Evolutionary conservation across 2,329 filamentous ascomycete genomes (phyloP).

Genomic region (Fusarium heterosporum): DNA sequence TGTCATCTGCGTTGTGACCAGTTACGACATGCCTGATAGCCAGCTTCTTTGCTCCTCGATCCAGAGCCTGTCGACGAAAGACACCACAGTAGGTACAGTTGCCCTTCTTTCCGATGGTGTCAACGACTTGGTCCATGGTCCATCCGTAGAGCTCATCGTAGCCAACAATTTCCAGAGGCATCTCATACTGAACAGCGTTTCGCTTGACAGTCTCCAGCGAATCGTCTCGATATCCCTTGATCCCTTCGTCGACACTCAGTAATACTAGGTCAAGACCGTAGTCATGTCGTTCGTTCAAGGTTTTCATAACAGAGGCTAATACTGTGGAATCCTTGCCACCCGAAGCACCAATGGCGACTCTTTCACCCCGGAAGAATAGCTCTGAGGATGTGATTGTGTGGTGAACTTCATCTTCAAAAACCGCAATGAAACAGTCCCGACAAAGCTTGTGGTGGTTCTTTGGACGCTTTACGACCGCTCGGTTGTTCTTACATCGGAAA

Average conservation of each 20-base stretch:
- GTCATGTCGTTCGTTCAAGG: constrained; percentile 87
- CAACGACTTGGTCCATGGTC: constrained; percentile 99
- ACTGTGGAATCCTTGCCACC: constrained; percentile 98
- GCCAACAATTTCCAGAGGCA: constrained; percentile 91
- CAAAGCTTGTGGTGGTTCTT: constrained; percentile 97
- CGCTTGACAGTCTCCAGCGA: constrained; percentile 96
- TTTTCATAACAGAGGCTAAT: constrained; percentile 92
- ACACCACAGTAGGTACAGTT: constrained; percentile 99
- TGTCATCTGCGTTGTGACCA: constrained; percentile 96
- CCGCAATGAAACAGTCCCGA: constrained; percentile 83
- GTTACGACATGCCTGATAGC: constrained; percentile 95
- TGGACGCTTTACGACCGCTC: constrained; percentile 90
- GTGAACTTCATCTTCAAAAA: constrained; percentile 95
- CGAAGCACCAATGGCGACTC: constrained; percentile 92
- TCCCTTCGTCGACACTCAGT: constrained; percentile 95
- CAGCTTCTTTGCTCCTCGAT: constrained; percentile 88
- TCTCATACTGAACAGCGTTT: constrained; percentile 89
- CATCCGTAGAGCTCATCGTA: constrained; percentile 96
- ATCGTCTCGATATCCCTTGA: constrained; percentile 96
- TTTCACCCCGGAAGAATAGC: constrained; percentile 87
- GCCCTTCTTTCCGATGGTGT: constrained; percentile 95
- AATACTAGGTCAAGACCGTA: constrained; percentile 89
- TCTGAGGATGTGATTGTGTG: constrained; percentile 85
- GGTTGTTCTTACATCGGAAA: constrained; percentile 77
- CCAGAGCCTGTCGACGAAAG: constrained; percentile 91